Conservation (phyloP, 495 filamentous ascomycete genomes). For the Terfezia boudieri region DNA sequence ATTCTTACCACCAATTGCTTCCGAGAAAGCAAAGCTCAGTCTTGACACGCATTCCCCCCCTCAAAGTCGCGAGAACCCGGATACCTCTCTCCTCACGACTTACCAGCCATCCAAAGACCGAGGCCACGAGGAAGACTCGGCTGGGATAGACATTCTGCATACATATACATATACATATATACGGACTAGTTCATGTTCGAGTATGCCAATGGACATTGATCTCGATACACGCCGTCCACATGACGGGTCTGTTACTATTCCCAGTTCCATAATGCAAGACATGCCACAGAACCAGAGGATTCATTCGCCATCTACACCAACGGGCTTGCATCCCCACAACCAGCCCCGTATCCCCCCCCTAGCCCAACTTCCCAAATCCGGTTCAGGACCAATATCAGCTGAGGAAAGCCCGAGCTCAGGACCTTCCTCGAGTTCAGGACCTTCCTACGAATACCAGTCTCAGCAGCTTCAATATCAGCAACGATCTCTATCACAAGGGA, state of each 20-base stretch:
- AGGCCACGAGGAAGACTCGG: too few relatives aligned
- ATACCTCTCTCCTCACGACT: too few relatives aligned
- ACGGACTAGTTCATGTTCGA: too few relatives aligned
- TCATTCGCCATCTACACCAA: constrained; percentile 13
- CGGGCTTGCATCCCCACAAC: not conserved
- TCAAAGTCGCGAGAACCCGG: too few relatives aligned
- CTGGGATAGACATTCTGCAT: too few relatives aligned
- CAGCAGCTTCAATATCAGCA: constrained; percentile 8
- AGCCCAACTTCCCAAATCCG: constrained; percentile 1
- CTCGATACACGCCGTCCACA: constrained; percentile 17
- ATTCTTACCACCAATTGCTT: too few relatives aligned
- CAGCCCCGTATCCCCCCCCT: not conserved
- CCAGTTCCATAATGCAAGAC: constrained; percentile 5
- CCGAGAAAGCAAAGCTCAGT: too few relatives aligned
- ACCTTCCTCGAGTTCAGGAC: not conserved
- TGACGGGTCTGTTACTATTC: constrained; percentile 2
- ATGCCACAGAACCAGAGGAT: constrained; percentile 11
- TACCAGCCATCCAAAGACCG: too few relatives aligned
- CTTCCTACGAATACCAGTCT: not conserved
- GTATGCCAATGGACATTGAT: constrained; percentile 11
- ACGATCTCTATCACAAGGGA: constrained; percentile 10
- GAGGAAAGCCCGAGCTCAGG: not conserved
- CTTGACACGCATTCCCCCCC: too few relatives aligned
- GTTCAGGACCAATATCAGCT: not conserved
- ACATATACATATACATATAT: too few relatives aligned